phyloP scores from a whole-genome alignment of 345 rosid species.

The Isatis tinctoria region DNA sequence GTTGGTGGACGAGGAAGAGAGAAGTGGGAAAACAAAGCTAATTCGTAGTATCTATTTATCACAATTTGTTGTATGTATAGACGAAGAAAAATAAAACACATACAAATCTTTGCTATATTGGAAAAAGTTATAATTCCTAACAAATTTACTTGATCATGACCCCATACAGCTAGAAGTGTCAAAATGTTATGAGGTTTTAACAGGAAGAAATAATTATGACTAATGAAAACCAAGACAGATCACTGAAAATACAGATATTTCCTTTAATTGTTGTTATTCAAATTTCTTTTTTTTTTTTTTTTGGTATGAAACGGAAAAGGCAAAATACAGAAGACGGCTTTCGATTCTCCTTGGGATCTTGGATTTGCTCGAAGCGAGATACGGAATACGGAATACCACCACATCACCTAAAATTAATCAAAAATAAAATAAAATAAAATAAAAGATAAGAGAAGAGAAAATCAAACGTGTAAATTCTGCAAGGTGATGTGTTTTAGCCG shows the following conservation, averaged over 20 bases:
- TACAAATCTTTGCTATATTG: background rate
- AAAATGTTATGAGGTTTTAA: background rate
- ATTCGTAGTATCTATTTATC: slow-evolving; percentile 17
- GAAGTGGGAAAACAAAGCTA: slow-evolving; percentile 12
- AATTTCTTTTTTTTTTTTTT: background rate
- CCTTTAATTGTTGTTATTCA: background rate
- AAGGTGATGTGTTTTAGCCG: slow-evolving; percentile 3
- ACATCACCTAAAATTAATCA: background rate
- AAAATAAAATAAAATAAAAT: background rate
- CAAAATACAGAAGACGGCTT: background rate
- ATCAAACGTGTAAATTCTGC: background rate
- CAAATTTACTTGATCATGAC: background rate
- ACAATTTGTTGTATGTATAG: background rate
- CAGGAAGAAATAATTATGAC: background rate
- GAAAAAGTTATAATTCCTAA: background rate
- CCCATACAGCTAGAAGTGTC: background rate
- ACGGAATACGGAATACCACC: slow-evolving; percentile 2
- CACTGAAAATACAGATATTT: background rate
- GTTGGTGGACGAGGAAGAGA: slow-evolving; percentile 28
- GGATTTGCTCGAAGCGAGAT: background rate
- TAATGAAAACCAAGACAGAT: background rate
- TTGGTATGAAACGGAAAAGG: background rate
- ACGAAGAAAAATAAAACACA: too few relatives aligned
- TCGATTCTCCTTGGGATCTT: background rate
- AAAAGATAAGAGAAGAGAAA: background rate